Evolutionary conservation across 2,329 filamentous ascomycete species (phyloP).

Genomic region (Massarina eburnea): DNA sequence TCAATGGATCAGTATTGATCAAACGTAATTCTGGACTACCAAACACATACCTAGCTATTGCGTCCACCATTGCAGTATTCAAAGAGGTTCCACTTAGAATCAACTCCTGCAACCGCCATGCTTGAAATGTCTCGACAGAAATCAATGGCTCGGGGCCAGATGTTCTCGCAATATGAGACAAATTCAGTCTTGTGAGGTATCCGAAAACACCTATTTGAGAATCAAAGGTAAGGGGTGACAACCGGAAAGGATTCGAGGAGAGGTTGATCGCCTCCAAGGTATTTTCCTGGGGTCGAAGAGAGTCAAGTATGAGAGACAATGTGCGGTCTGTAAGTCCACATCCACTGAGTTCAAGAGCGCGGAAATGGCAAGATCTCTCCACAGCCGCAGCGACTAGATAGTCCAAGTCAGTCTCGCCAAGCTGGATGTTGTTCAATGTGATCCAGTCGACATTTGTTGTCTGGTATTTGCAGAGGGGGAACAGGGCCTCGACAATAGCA

Average conservation of each 20-base stretch:
- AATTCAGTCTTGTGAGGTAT: constrained; percentile 65
- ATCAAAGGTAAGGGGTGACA: constrained; percentile 66
- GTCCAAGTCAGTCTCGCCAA: constrained; percentile 72
- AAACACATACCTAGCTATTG: constrained; percentile 51
- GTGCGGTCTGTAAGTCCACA: constrained; percentile 62
- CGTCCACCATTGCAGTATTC: constrained; percentile 65
- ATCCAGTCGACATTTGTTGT: constrained; percentile 73
- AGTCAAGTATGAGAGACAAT: constrained; percentile 65
- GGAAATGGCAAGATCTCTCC: constrained; percentile 64
- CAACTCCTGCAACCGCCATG: constrained; percentile 68
- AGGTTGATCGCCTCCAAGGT: constrained; percentile 69
- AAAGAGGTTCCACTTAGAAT: constrained; percentile 64
- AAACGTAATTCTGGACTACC: not conserved
- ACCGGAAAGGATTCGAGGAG: constrained; percentile 65
- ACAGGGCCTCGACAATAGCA: constrained; percentile 69
- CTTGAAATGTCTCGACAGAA: constrained; percentile 64
- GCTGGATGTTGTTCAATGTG: constrained; percentile 65
- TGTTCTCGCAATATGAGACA: constrained; percentile 66
- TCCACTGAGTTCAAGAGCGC: constrained; percentile 67
- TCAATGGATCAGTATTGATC: constrained; percentile 22
- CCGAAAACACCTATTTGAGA: constrained; percentile 67
- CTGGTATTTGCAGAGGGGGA: constrained; percentile 67
- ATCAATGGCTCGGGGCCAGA: constrained; percentile 66
- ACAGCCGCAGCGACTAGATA: constrained; percentile 68
- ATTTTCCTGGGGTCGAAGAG: constrained; percentile 64